phyloP scores from a whole-genome alignment of 2,329 filamentous ascomycete species.

The Pyrenochaeta sp. region DNA sequence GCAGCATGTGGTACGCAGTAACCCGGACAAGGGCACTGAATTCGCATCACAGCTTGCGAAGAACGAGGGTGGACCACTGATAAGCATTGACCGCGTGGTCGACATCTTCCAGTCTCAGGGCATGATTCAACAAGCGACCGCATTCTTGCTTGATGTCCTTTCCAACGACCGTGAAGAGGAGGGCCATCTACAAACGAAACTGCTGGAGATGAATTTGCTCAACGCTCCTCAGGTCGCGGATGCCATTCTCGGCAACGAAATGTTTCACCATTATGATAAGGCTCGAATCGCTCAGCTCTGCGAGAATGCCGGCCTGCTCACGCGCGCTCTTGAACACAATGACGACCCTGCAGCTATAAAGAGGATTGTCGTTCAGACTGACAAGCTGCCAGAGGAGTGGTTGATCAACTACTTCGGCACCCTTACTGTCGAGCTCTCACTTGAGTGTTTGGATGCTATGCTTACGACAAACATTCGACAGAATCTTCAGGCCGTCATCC shows the following conservation, averaged over 20 bases:
- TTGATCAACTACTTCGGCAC: conserved; percentile 91
- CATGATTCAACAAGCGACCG: conserved; percentile 96
- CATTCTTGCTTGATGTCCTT: conserved; percentile 95
- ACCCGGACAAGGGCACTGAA: conserved; percentile 92
- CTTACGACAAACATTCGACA: conserved; percentile 95
- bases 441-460: conserved; percentile 96
- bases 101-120: conserved; percentile 98
- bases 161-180: conserved; percentile 96
- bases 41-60: conserved; percentile 94
- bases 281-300: conserved; percentile 87
- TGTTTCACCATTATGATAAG: conserved; percentile 98
- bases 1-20: conserved; percentile 82
- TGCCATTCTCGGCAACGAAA: conserved; percentile 96
- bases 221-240: conserved; percentile 98
- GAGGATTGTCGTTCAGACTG: conserved; percentile 84
- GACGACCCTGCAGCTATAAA: conserved; percentile 91
- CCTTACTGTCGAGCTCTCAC: conserved; percentile 91
- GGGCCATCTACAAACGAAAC: conserved; percentile 88
- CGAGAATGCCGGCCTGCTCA: conserved; percentile 83
- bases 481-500: conserved; percentile 92
- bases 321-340: conserved; percentile 85
- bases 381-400: conserved; percentile 92
- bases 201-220: conserved; percentile 97
- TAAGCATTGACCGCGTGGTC: conserved; percentile 93
- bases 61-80: conserved; percentile 83